A percentile compares a stretch with the other conserved stretches of the same genome.
These are phyloP conservation scores for Cyberlindnera mrakii DNA, from an alignment of 805 yeast genomes.

Conservation along the genomic window DNA sequence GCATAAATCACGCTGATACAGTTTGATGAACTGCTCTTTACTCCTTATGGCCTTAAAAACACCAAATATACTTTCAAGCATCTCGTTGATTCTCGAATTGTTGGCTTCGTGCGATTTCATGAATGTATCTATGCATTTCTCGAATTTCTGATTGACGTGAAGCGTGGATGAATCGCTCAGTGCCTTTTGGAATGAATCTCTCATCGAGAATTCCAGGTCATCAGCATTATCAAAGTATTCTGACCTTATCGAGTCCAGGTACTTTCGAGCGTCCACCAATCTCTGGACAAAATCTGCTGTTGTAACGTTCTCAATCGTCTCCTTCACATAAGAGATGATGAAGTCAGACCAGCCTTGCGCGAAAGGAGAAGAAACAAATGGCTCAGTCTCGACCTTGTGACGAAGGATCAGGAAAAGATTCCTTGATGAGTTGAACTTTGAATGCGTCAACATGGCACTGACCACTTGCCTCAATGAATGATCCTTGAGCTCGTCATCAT, in stretches of 20 bases:
- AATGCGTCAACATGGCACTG: constrained; percentile 9
- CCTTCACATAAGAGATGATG: constrained; percentile 6
- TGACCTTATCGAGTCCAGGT: constrained; percentile 5
- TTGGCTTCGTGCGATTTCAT: constrained; percentile 6
- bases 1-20: constrained; percentile 17
- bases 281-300: constrained; percentile 8
- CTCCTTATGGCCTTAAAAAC: constrained; percentile 19
- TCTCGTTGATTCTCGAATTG: constrained; percentile 1
- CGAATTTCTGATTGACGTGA: constrained; percentile 9
- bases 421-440: constrained; percentile 4
- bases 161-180: neutral
- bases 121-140: constrained; percentile 16
- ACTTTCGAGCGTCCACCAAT: constrained; percentile 15
- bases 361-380: neutral
- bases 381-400: too few species aligned
- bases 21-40: constrained; percentile 16
- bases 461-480: constrained; percentile 1
- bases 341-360: constrained; percentile 11
- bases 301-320: constrained; percentile 3
- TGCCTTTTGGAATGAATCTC: constrained; percentile 17
- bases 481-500: neutral
- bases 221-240: constrained; percentile 7
- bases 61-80: constrained; percentile 10
- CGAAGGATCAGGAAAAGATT: neutral
- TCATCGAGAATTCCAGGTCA: constrained; percentile 14